Conservation (phyloP, 805 yeast genomes). For the Kuraishia piskuri region DNA sequence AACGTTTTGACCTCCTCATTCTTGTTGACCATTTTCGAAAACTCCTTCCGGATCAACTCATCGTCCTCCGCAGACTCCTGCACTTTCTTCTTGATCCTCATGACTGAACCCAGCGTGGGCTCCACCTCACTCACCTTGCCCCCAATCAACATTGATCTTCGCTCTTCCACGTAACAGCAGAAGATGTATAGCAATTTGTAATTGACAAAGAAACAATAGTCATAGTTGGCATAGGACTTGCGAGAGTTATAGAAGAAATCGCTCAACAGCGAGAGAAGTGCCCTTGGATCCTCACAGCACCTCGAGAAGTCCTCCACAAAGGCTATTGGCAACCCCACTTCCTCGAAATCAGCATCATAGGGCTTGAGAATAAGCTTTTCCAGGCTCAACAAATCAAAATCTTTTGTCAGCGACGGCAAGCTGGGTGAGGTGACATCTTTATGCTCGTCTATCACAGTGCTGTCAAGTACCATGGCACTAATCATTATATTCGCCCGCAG, state of each 20-base stretch:
- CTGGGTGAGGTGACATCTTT: neutral
- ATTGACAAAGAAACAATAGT: neutral
- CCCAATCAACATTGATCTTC: neutral
- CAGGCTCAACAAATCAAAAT: neutral
- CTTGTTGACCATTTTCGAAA: neutral
- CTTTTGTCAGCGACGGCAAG: neutral
- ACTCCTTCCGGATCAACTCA: neutral
- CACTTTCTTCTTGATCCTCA: neutral
- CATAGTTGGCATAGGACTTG: neutral
- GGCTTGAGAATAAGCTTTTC: neutral
- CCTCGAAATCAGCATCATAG: neutral
- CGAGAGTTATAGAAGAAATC: neutral
- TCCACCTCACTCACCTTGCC: neutral
- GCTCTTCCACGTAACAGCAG: neutral
- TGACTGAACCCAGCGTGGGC: neutral
- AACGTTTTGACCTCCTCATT: neutral
- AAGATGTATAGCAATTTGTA: neutral
- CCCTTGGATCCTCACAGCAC: neutral
- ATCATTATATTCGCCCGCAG: neutral
- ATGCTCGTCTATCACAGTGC: neutral
- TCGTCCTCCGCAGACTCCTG: neutral
- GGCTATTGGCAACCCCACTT: neutral
- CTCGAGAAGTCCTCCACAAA: neutral
- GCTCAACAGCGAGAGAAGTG: neutral
- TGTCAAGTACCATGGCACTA: neutral